phyloP scores from a whole-genome alignment of 352 stramenopile species.

The Phytopythium oedochilum region DNA sequence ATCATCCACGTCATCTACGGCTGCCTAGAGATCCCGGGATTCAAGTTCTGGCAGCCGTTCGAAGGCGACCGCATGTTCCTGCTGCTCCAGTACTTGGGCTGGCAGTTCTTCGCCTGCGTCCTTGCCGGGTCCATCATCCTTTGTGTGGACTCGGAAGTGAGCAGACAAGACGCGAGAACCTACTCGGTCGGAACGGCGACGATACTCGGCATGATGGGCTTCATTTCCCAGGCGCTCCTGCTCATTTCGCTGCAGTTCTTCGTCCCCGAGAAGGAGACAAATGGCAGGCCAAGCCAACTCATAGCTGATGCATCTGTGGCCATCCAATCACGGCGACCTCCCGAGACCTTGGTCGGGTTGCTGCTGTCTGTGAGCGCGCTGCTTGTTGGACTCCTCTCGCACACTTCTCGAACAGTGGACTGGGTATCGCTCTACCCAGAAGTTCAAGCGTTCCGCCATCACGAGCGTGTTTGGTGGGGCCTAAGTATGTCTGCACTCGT shows the following conservation, averaged over 20 bases:
- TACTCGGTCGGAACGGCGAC: conserved; percentile 22
- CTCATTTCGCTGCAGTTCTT: conserved; percentile 47
- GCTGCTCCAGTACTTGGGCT: conserved; percentile 56
- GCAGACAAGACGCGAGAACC: conserved; percentile 2
- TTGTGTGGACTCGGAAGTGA: conserved; percentile 17
- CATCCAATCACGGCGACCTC: conserved; percentile 3
- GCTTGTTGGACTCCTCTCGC: conserved; percentile 16
- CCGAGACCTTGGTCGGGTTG: conserved; percentile 29
- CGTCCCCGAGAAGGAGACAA: neutral
- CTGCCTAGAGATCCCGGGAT: conserved; percentile 39
- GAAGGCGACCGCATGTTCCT: conserved; percentile 45
- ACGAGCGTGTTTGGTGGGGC: conserved; percentile 37
- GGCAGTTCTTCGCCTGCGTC: conserved; percentile 48
- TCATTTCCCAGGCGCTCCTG: conserved; percentile 47
- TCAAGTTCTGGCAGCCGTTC: conserved; percentile 50
- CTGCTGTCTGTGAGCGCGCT: conserved; percentile 27
- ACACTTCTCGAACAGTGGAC: conserved; percentile 6
- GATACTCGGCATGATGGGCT: conserved; percentile 29
- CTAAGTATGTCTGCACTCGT: conserved; percentile 27
- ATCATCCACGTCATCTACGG: conserved; percentile 54
- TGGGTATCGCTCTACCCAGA: conserved; percentile 1
- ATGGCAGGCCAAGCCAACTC: neutral
- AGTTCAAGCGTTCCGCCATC: conserved; percentile 9
- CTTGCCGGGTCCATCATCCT: conserved; percentile 33
- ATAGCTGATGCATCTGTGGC: too few relatives aligned